A percentile compares a stretch with the other conserved stretches of the same genome.
Conservation (phyloP, 352 stramenopile genomes). For the Globisporangium heterothallicum region DNA sequence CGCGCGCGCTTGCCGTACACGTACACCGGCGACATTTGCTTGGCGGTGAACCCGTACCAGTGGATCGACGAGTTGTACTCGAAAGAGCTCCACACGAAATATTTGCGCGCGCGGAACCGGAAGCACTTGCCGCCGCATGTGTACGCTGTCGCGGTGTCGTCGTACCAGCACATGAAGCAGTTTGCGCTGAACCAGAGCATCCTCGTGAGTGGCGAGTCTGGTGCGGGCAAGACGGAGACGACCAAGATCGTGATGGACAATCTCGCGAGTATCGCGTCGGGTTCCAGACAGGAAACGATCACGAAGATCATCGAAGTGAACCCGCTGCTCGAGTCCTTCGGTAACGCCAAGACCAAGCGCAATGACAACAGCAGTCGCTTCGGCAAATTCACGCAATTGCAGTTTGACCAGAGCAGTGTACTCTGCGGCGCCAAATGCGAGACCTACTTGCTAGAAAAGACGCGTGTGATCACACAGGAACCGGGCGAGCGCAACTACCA, state of each 20-base stretch:
- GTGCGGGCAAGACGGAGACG: conserved; percentile 92
- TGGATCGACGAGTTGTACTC: conserved; percentile 83
- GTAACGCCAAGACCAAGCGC: conserved; percentile 95
- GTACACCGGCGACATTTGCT: conserved; percentile 93
- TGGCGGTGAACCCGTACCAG: conserved; percentile 96
- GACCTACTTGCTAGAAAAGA: conserved; percentile 96
- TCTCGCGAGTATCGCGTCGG: conserved; percentile 61
- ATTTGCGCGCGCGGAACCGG: conserved; percentile 37
- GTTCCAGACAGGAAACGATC: conserved; percentile 53
- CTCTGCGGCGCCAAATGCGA: conserved; percentile 88
- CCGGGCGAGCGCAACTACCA: conserved; percentile 93
- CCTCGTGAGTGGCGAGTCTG: conserved; percentile 81
- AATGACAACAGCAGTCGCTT: conserved; percentile 97
- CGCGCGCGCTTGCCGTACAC: conserved; percentile 88
- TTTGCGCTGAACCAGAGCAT: conserved; percentile 73
- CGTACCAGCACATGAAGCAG: conserved; percentile 61
- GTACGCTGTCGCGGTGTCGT: conserved; percentile 62
- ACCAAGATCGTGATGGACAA: conserved; percentile 91
- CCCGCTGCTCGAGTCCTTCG: conserved; percentile 97
- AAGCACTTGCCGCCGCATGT: conserved; percentile 63
- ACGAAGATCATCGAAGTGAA: conserved; percentile 95
- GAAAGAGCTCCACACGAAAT: conserved; percentile 56
- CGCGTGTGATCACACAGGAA: conserved; percentile 90
- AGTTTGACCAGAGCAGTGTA: conserved; percentile 81
- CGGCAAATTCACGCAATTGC: conserved; percentile 96